Evolutionary conservation across 139 green algal species (phyloP).

Genomic region (Micromonas commoda): DNA sequence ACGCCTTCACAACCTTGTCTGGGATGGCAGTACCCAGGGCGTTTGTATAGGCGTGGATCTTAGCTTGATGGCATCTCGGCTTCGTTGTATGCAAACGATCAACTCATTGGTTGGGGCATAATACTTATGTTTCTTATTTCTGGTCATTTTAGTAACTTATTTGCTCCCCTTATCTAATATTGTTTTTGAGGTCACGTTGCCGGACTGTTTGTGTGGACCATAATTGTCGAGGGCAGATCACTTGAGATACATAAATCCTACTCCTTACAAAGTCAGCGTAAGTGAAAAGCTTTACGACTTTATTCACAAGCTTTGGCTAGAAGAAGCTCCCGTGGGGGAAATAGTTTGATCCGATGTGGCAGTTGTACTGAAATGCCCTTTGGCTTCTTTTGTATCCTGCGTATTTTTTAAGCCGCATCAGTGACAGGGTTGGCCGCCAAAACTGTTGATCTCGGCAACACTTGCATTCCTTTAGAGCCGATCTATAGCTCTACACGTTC

Average conservation of each 20-base stretch:
- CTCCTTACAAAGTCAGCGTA: constrained; percentile 47
- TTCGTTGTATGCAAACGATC: constrained; percentile 24
- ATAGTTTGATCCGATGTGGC: constrained; percentile 37
- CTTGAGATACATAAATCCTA: constrained; percentile 35
- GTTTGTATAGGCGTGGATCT: not conserved
- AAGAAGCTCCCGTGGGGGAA: constrained; percentile 38
- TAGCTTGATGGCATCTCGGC: constrained; percentile 11
- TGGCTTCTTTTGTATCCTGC: no score
- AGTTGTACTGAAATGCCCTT: no score
- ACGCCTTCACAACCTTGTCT: constrained; percentile 33
- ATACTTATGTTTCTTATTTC: not conserved
- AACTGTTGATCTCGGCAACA: no score
- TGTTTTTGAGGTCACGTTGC: no score
- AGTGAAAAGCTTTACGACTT: constrained; percentile 38
- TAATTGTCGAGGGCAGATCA: constrained; percentile 33
- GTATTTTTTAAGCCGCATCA: no score
- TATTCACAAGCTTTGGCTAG: constrained; percentile 43
- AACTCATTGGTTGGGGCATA: constrained; percentile 7
- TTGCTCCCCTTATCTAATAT: no score
- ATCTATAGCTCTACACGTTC: constrained; percentile 35
- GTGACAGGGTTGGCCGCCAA: no score
- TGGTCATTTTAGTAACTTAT: constrained; percentile 12
- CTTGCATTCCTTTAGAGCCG: no score
- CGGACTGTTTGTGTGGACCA: no score
- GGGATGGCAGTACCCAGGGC: constrained; percentile 24